Evolutionary conservation across 331 rosid genomes (phyloP), one percentile per base, ranked within the genome.

Genomic region (Rosa hybrid): DNA sequence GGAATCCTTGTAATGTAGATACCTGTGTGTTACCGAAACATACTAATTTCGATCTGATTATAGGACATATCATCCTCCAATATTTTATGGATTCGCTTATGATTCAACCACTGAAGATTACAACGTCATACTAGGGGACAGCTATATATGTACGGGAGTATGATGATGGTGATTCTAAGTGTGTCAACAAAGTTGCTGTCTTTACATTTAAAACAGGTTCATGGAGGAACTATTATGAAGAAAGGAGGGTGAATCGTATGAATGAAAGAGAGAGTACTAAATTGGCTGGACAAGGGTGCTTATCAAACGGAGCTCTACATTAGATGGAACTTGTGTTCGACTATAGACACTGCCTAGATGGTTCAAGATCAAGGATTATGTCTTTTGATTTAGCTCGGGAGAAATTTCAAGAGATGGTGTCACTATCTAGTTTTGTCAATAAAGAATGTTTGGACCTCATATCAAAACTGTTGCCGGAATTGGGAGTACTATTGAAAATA

Each of bases 101-200:
- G 78, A 56, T 74, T 56, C 68, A 38, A 74, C 13, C 38, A n/a
- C 21, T 39, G 78, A 74, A 12, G 78, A 74, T 74, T 74, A 56
- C 41, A 74, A 74, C 68, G 54, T 74, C 23, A 7, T 56, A 17
- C 13, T 57, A 7, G 64, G 12, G 64, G 2, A 57, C 27, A 44
- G 12, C 48, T 44, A 44, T 9, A 7, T 7, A 3, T 34, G 39
- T 30, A 30, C 34, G 0, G 10, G 10, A 6, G 10, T 6, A 7
- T 7, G 48, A 44, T 44, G 48, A 44, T 44, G 10, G 48, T 44
- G 9, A 9, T 8, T 3, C 39, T 34, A 7, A 44, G 2, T n/a
- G 64, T 20, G 0, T n/a, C 30, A 56, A 12, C 39, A 6, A 7
- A 7, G 54, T 74, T 3, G 1, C 7, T 3, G 2, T 74, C 21